Percentiles rank a stretch among this genome's conserved stretches.
These are phyloP conservation scores for Rhytidiadelphus loreus DNA, from an alignment of 225 moss, liverwort and hornwort genomes.

Conservation along the genomic window DNA sequence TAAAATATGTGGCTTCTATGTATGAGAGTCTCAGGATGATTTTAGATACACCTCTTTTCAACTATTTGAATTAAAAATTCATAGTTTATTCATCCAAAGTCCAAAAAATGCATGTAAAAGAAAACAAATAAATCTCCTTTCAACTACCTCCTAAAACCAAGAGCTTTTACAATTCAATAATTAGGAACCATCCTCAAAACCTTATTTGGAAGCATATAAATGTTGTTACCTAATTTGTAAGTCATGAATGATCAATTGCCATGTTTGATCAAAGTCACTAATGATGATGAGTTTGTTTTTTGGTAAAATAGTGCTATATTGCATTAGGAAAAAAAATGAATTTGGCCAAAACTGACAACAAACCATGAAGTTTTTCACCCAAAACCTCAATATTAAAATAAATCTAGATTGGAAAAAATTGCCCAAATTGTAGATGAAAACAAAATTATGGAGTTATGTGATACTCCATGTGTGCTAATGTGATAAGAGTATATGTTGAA, in stretches of 20 bases:
- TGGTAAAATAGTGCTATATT: no score
- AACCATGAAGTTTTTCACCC: no score
- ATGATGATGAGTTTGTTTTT: no score
- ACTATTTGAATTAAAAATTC: neutral
- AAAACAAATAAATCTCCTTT: neutral
- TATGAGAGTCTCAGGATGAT: fast-evolving
- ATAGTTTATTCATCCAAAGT: fast-evolving
- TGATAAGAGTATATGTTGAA: no score
- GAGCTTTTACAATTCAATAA: neutral
- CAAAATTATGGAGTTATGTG: no score
- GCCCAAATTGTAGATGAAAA: no score
- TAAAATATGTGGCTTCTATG: neutral
- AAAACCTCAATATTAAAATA: no score
- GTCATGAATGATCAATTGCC: no score
- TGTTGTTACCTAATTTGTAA: neutral
- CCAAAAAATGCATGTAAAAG: neutral
- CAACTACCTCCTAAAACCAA: neutral
- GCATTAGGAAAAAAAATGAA: no score
- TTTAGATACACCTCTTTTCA: neutral
- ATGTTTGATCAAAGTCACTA: neutral
- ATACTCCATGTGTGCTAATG: no score
- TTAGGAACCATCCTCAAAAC: neutral
- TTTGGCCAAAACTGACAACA: no score
- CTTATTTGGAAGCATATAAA: neutral
- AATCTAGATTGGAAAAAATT: no score